Evolutionary conservation across 164 flowering plant species (phyloP).

Genomic region (Litsea cubeba): DNA sequence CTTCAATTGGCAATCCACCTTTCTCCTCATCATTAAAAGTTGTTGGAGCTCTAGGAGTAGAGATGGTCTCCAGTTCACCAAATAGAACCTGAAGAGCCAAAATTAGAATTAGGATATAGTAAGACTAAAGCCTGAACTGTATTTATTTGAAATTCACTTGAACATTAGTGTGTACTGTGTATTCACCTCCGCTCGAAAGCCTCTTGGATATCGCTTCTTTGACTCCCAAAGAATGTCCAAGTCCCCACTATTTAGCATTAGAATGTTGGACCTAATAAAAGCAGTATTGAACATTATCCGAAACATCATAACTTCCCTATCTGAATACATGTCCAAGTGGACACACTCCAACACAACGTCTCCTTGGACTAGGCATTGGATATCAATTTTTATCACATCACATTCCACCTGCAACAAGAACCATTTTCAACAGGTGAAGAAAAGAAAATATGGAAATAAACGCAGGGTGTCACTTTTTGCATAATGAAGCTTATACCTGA

Average conservation of each 20-base stretch:
- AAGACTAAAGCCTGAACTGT: background rate
- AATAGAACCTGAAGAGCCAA: slow-evolving; percentile 62
- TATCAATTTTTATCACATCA: slow-evolving; percentile 93
- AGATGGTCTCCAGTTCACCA: slow-evolving; percentile 78
- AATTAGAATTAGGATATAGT: background rate
- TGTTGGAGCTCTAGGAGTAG: slow-evolving; percentile 70
- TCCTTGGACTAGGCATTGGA: slow-evolving; percentile 94
- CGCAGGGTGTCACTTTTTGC: background rate
- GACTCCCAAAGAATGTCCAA: slow-evolving; percentile 96
- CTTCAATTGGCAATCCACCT: slow-evolving; percentile 97
- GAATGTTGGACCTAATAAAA: slow-evolving; percentile 88
- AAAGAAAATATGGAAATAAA: background rate
- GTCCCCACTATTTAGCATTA: slow-evolving; percentile 81
- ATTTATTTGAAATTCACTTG: background rate
- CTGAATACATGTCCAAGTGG: slow-evolving; percentile 76
- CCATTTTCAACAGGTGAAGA: background rate
- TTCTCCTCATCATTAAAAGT: slow-evolving; percentile 75
- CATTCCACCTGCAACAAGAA: slow-evolving; percentile 65
- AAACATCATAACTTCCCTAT: slow-evolving; percentile 97
- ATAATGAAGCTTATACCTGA: slow-evolving; percentile 46
- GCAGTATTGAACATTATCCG: slow-evolving; percentile 96
- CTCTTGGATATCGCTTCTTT: slow-evolving; percentile 85
- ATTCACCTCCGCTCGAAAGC: slow-evolving; percentile 89
- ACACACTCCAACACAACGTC: slow-evolving; percentile 96
- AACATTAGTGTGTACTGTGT: background rate